Evolutionary conservation across 2,329 filamentous ascomycete genomes (phyloP), one percentile per base, ranked within the genome.

Genomic region (Apiospora pterosperma): DNA sequence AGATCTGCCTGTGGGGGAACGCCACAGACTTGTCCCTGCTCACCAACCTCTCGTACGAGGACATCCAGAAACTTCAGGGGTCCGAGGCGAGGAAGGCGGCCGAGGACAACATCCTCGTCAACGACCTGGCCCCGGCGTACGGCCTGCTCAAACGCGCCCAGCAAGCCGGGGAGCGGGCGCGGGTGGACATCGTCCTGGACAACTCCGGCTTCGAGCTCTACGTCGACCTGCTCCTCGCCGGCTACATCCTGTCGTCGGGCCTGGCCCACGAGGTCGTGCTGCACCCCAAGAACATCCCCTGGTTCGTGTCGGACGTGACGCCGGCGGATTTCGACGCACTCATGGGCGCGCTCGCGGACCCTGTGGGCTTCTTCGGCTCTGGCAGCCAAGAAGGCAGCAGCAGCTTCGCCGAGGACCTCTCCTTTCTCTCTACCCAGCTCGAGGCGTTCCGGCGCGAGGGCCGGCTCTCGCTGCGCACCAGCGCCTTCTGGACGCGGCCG

Each of bases 201-300:
- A 99, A 99, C 71, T 93, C 96, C 21, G 96, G 96, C 5, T 99
- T 98, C 74, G 96, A 99, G 82, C 86, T 99, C 14, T 99, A 93
- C 74, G 96, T 98, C 69, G 96, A 99, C 74, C 85, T 99, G 12
- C 89, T 98, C 65, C 85, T 99, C 2, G 94, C 93, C 0, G 94
- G 94, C 1, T 98, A 97, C 75, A 84, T 99, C 14, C 84, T 99
- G 6, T 89, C 92, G 0, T 85, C 93, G 0, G 92, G 91, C 0
- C 87, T 99, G 8, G 96, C 95, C 0, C 97, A 93, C 0, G 88
- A 88, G 28, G 85, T 99, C 16, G 89, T 98, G 23, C 85, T 99
- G 10, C 94, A 97, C 73, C 93, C 96, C 61, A 99, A 99, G 80
- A 90, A 88, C 28, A 94, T 99, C 65, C 96, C 96, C 0, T 99